These are phyloP conservation scores for Saccharomyces eubayanus DNA, from an alignment of 805 yeast genomes.

Conservation along the genomic window DNA sequence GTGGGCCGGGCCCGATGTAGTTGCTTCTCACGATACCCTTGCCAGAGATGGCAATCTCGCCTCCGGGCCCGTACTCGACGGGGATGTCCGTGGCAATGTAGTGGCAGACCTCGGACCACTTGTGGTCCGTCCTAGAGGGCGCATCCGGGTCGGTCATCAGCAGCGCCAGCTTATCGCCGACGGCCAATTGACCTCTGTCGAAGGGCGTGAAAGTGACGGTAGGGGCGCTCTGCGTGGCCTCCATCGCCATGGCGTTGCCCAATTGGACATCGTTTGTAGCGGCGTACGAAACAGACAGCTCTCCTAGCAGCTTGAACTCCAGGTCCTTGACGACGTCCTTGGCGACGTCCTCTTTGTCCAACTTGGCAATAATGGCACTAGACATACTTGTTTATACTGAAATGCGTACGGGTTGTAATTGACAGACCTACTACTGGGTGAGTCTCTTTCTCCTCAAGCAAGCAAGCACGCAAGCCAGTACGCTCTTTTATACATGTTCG, in stretches of 20 bases:
- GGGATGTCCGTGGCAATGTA: conserved; percentile 48
- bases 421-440: neutral
- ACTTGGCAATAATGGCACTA: conserved; percentile 18
- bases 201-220: conserved; percentile 34
- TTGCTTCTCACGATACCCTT: conserved; percentile 38
- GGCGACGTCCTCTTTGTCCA: conserved; percentile 21
- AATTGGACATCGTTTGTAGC: conserved; percentile 45
- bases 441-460: neutral
- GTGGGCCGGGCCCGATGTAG: conserved; percentile 79
- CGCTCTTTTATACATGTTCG: no score
- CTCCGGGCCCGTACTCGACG: conserved; percentile 27
- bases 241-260: conserved; percentile 64
- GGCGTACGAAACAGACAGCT: conserved; percentile 23
- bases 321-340: conserved; percentile 19
- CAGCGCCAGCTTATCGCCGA: neutral
- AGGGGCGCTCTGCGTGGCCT: conserved; percentile 60
- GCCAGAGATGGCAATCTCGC: conserved; percentile 29
- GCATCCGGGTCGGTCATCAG: conserved; percentile 66
- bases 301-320: conserved; percentile 17
- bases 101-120: conserved; percentile 77
- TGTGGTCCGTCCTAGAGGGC: conserved; percentile 65
- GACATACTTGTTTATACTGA: neutral
- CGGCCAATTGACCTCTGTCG: neutral
- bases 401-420: neutral
- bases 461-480: no score